Conservation (phyloP, 2,329 filamentous ascomycete genomes). For the Diaporthe vexans region DNA sequence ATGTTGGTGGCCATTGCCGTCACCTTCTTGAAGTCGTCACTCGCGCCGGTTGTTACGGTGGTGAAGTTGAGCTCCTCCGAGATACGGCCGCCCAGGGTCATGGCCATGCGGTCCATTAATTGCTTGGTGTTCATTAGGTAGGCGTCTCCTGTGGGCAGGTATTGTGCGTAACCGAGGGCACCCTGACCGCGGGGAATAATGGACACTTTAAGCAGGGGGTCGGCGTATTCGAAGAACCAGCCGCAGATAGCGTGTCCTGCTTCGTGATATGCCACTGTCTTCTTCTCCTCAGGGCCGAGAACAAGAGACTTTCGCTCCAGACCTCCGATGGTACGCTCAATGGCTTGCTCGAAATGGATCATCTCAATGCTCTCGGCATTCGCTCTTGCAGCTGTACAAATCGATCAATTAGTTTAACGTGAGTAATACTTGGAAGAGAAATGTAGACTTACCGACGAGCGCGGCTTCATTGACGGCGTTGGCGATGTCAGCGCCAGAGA, state of each 20-base stretch:
- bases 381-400: conserved; percentile 79
- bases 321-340: conserved; percentile 96
- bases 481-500: conserved; percentile 97
- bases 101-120: conserved; percentile 99
- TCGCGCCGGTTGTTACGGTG: conserved; percentile 94
- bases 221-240: conserved; percentile 97
- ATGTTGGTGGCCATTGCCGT: conserved; percentile 95
- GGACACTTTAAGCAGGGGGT: conserved; percentile 96
- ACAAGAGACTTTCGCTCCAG: conserved; percentile 98
- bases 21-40: conserved; percentile 98
- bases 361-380: conserved; percentile 87
- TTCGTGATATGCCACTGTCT: conserved; percentile 73
- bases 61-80: conserved; percentile 98
- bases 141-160: conserved; percentile 90
- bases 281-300: conserved; percentile 91
- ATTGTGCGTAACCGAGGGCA: conserved; percentile 95
- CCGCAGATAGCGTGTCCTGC: conserved; percentile 98
- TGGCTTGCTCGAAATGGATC: conserved; percentile 95
- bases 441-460: conserved; percentile 80
- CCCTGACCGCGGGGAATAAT: conserved; percentile 97
- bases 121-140: conserved; percentile 97
- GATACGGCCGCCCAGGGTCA: conserved; percentile 96
- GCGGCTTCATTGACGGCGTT: conserved; percentile 99
- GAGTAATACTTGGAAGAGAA: neutral
- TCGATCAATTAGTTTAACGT: neutral